These are phyloP conservation scores for Talaromyces sp. DNA, from an alignment of 2,329 filamentous ascomycete genomes.

Conservation along the genomic window DNA sequence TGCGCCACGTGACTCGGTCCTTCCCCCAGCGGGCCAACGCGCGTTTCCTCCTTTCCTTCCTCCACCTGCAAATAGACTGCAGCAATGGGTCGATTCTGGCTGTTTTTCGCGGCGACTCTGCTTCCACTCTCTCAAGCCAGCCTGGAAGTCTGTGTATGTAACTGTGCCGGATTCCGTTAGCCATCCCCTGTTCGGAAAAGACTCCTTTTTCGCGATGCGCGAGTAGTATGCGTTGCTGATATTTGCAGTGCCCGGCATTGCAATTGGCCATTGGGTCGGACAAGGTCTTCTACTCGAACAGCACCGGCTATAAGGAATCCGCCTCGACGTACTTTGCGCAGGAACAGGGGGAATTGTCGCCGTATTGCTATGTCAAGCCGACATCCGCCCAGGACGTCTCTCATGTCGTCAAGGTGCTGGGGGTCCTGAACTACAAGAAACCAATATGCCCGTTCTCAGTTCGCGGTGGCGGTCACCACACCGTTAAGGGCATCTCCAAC, in stretches of 20 bases:
- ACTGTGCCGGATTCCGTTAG: not conserved
- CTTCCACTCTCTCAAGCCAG: not conserved
- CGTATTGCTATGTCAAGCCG: not conserved
- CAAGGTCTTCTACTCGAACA: not conserved
- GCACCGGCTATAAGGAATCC: not conserved
- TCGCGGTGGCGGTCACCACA: conserved; percentile 42
- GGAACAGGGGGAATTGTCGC: not conserved
- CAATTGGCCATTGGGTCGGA: not conserved
- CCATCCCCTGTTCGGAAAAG: not conserved
- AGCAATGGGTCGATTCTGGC: not conserved
- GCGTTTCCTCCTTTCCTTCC: not conserved
- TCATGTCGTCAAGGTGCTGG: not conserved
- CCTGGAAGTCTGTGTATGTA: not conserved
- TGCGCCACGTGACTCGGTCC: not conserved
- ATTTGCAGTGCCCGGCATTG: not conserved
- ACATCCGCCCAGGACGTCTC: not conserved
- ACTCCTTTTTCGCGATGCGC: not conserved
- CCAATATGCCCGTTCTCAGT: conserved; percentile 24
- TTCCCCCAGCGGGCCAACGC: not conserved
- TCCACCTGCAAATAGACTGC: not conserved
- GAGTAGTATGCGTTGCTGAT: not conserved
- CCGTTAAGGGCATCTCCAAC: conserved; percentile 36
- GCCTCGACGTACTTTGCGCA: not conserved
- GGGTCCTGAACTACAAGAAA: not conserved
- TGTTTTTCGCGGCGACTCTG: not conserved